Base-by-base conservation (phyloP, 371 early-diverging fungal genomes). In the Ecytonucleospora hepatopenaei region DNA sequence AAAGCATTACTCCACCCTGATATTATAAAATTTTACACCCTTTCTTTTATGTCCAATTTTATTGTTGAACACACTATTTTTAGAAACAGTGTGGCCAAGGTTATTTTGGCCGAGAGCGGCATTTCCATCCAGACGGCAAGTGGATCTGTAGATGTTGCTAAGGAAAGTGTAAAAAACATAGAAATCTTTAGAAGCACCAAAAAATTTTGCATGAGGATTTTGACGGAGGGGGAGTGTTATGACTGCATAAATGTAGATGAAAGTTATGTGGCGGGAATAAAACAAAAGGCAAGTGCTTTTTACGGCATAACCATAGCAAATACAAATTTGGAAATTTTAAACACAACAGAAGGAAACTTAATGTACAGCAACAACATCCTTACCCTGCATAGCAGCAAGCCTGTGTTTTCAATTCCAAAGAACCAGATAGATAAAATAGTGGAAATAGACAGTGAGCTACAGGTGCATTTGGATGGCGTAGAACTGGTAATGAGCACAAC, bases 401-500 rank as follows among this genome's bases (percentile, higher is more conserved):
- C 64, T 23, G 71, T 78, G 27, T 78, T 77, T 65, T 76, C 76
- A n/a, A 58, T 80, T 46, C 76, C 78, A 21, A 58, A 78, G 5
- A 54, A 59, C 15, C 49, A 72, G 31, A 76, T 80, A 30, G 69
- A 75, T 24, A 69, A 64, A 48, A 73, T 76, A 17, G 62, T 71
- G 17, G 75, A 74, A 53, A 61, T 74, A 26, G 71, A 68, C 35
- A 75, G 76, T 33, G 80, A 80, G 33, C 5, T 71, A 1, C 57
- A 57, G 21, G 32, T 78, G 34, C 65, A 67, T 48, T 65, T 76
- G 27, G 68, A 65, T 30, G 71, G 71, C 15, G 19, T 35, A 35
- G 63, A 72, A 27, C 60, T 69, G 33, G 62, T 58, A 61, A 71
- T 75, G 57, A 66, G 51, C 30, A 73, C 68, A 21, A 65, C 62